A percentile compares a stretch with the other conserved stretches of the same genome.
phyloP scores from a whole-genome alignment of 345 rosid genomes.

The Tarenaya hassleriana region DNA sequence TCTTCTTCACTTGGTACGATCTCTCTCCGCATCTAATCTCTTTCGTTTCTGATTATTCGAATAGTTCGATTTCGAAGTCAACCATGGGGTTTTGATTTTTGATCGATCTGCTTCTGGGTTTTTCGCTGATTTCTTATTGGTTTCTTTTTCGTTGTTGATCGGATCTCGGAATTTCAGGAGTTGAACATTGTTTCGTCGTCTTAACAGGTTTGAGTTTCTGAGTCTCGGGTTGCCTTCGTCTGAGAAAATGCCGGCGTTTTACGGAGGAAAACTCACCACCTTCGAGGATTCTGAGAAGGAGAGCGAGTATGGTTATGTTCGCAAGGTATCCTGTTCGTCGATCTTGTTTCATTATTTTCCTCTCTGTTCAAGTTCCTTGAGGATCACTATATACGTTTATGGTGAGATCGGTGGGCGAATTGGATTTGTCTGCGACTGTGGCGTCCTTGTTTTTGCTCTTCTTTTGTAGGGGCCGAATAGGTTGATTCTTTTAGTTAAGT shows the following conservation, averaged over 20 bases:
- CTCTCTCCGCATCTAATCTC: conserved; percentile 6
- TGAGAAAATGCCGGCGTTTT: conserved; percentile 65
- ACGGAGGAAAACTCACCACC: conserved; percentile 83
- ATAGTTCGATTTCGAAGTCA: conserved; percentile 8
- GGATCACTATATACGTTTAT: conserved; percentile 1
- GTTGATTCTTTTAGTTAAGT: conserved; percentile 7
- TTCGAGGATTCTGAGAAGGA: conserved; percentile 95
- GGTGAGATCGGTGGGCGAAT: conserved; percentile 12
- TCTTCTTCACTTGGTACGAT: conserved; percentile 28
- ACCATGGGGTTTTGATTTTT: conserved; percentile 20
- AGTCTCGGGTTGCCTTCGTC: conserved; percentile 15
- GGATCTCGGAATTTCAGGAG: conserved; percentile 29
- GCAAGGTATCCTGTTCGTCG: conserved; percentile 53
- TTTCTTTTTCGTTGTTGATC: conserved; percentile 20
- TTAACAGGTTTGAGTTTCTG: conserved; percentile 15
- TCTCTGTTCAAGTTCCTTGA: not conserved
- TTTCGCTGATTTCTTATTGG: conserved; percentile 7
- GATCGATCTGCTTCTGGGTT: conserved; percentile 10
- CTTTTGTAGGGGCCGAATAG: conserved; percentile 1
- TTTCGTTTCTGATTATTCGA: conserved; percentile 17
- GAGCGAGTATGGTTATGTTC: conserved; percentile 98
- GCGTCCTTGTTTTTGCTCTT: not conserved
- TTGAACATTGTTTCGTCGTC: conserved; percentile 4
- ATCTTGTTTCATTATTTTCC: conserved; percentile 10
- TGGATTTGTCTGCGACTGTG: conserved; percentile 17